Percentiles rank a stretch among this genome's conserved stretches.
Conservation (phyloP, 2,329 filamentous ascomycete species). For the Dothiorella sarmentorum region DNA sequence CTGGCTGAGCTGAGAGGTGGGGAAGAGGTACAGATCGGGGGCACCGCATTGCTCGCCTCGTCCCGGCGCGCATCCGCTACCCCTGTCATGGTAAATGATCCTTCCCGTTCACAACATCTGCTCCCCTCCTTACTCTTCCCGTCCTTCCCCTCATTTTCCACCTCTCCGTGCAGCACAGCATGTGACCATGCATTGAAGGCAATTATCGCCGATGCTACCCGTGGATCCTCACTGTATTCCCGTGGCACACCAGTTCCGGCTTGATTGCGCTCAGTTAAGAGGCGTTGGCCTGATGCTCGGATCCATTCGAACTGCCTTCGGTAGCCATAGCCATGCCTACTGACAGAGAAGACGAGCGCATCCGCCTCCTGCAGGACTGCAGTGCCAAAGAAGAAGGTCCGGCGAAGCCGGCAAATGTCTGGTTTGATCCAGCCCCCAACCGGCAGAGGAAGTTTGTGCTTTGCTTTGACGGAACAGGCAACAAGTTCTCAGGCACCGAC, state of each 20-base stretch:
- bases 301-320: not conserved
- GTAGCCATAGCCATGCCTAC: not conserved
- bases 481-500: conserved; percentile 22
- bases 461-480: conserved; percentile 28
- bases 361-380: not conserved
- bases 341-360: not conserved
- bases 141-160: too few relatives aligned
- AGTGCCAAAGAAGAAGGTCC: not conserved
- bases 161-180: too few relatives aligned
- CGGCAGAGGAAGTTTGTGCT: conserved; percentile 57
- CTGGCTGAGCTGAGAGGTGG: not conserved
- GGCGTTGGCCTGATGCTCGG: not conserved
- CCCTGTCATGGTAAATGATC: not conserved
- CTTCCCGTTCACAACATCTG: not conserved
- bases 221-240: too few relatives aligned
- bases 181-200: too few relatives aligned
- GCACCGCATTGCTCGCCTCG: too few relatives aligned
- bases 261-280: not conserved
- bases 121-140: too few relatives aligned
- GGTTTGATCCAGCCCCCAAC: not conserved
- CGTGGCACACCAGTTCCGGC: not conserved
- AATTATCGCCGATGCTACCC: not conserved
- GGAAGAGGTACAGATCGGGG: not conserved
- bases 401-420: not conserved
- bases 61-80: not conserved